Evolutionary conservation across 1,284 basidiomycete species (phyloP).

Genomic region (Mycosarcoma maydis): DNA sequence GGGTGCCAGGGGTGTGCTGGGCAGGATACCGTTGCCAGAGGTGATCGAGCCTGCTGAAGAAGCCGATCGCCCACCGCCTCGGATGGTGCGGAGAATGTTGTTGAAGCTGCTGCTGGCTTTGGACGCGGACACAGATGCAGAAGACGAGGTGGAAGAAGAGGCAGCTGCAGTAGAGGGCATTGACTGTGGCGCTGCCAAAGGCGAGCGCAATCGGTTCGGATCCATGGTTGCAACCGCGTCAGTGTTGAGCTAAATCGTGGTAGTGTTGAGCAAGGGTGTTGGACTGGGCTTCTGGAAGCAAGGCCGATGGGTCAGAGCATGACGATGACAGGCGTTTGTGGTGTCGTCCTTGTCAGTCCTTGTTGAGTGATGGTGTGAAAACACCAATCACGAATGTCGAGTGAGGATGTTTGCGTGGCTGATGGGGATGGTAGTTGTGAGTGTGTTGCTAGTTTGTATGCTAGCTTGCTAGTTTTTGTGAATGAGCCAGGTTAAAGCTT

Average conservation of each 20-base stretch:
- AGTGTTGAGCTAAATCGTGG: background rate
- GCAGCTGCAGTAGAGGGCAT: constrained; percentile 16
- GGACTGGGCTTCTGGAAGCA: too few relatives aligned
- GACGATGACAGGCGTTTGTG: too few relatives aligned
- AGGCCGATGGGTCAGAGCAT: background rate
- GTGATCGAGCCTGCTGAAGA: constrained; percentile 20
- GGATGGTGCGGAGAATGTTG: constrained; percentile 39
- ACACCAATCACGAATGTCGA: too few relatives aligned
- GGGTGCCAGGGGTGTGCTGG: constrained; percentile 30
- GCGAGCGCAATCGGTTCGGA: constrained; percentile 30
- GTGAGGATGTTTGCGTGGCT: too few relatives aligned
- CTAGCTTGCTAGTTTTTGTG: background rate
- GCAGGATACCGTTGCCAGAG: constrained; percentile 20
- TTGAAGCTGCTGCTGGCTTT: constrained; percentile 41
- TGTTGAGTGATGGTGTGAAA: background rate
- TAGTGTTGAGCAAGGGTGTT: background rate
- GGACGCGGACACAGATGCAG: constrained; percentile 15
- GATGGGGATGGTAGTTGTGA: too few relatives aligned
- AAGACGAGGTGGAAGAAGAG: constrained; percentile 7
- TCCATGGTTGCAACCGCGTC: constrained; percentile 12
- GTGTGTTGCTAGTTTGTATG: too few relatives aligned
- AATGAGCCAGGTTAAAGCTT: background rate
- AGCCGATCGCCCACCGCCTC: constrained; percentile 20
- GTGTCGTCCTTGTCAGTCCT: too few relatives aligned
- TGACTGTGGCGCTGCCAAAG: constrained; percentile 15